These are phyloP conservation scores for Sporothrix mexicana DNA, from an alignment of 2,329 filamentous ascomycete genomes.

Conservation along the genomic window DNA sequence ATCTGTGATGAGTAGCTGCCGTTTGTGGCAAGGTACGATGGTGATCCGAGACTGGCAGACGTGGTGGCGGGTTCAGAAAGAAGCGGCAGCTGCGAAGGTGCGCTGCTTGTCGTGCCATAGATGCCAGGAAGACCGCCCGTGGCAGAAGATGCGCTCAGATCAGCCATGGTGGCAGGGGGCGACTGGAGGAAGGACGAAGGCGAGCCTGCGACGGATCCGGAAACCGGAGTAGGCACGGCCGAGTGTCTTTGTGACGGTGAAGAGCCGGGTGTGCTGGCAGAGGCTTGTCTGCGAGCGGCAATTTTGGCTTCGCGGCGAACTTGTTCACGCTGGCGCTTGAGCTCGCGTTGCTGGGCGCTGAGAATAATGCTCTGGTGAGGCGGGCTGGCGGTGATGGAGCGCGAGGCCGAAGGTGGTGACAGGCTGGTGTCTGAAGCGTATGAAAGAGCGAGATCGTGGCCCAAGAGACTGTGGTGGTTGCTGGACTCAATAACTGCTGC, in stretches of 20 bases:
- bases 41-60: conserved; percentile 54
- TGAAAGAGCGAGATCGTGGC: conserved; percentile 52
- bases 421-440: conserved; percentile 59
- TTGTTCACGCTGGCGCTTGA: conserved; percentile 66
- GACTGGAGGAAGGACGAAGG: conserved; percentile 33
- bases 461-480: conserved; percentile 48
- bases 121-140: conserved; percentile 50
- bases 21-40: conserved; percentile 31
- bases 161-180: conserved; percentile 49
- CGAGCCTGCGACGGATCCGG: conserved; percentile 22
- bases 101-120: conserved; percentile 52
- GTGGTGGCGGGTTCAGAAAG: conserved; percentile 56
- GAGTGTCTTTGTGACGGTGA: conserved; percentile 15
- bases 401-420: conserved; percentile 56
- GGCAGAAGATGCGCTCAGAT: conserved; percentile 48
- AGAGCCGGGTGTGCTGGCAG: conserved; percentile 17
- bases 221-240: background rate
- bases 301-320: conserved; percentile 64
- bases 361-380: conserved; percentile 54
- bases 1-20: conserved; percentile 33
- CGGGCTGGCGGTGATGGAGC: conserved; percentile 64
- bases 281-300: conserved; percentile 49
- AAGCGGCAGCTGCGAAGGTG: conserved; percentile 57
- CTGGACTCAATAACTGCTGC: conserved; percentile 44
- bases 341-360: conserved; percentile 65